Evolutionary conservation across 768 basidiomycete genomes (phyloP).

Genomic region (Rossbeevera mucosa): DNA sequence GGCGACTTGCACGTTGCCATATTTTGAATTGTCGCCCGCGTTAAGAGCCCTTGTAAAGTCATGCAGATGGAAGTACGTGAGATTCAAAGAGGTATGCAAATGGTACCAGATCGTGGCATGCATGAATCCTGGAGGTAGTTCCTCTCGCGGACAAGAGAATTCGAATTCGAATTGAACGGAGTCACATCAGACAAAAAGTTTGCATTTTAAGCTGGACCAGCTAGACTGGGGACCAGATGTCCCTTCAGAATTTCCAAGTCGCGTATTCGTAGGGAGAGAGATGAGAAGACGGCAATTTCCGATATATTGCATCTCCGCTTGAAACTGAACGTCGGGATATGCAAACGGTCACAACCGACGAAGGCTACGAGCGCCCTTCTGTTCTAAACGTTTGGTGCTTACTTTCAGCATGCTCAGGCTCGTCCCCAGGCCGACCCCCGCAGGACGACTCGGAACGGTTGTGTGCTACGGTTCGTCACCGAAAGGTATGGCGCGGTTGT

Average conservation of each 20-base stretch:
- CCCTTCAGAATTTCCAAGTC: too few species aligned
- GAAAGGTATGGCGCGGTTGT: conserved; percentile 23
- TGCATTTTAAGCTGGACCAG: too few species aligned
- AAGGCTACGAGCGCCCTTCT: conserved; percentile 6
- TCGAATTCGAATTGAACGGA: background rate
- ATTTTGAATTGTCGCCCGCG: too few species aligned
- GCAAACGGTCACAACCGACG: conserved; percentile 23
- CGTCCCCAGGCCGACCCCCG: conserved; percentile 61
- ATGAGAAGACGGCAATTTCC: conserved; percentile 16
- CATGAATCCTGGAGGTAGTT: too few species aligned
- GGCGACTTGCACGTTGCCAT: too few species aligned
- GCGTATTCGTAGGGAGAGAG: too few species aligned
- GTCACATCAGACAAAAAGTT: too few species aligned
- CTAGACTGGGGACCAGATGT: too few species aligned
- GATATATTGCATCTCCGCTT: conserved; percentile 19
- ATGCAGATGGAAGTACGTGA: too few species aligned
- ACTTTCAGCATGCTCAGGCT: conserved; percentile 57
- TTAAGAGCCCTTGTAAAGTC: too few species aligned
- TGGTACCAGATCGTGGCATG: too few species aligned
- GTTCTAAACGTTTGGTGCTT: conserved; percentile 14
- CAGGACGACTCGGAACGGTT: conserved; percentile 68
- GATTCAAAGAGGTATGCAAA: too few species aligned
- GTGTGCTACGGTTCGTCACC: conserved; percentile 38
- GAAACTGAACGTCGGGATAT: conserved; percentile 10
- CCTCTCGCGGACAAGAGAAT: background rate